Conservation (phyloP, 164 flowering plant genomes). For the Nymphaea thermarum region DNA sequence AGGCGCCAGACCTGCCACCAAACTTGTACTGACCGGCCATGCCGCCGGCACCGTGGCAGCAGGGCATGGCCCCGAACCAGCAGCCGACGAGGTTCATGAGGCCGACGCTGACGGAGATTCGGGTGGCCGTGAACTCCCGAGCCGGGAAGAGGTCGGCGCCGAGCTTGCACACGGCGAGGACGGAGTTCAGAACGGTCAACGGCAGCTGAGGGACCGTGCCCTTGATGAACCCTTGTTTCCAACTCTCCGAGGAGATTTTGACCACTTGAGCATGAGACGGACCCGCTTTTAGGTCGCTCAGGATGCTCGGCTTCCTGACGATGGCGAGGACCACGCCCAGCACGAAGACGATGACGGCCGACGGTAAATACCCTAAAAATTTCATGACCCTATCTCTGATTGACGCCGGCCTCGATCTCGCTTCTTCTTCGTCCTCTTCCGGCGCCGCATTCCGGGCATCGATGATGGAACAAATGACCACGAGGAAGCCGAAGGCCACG, state of each 20-base stretch:
- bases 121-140: constrained; percentile 38
- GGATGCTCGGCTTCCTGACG: constrained; percentile 32
- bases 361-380: constrained; percentile 38
- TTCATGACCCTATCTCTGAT: constrained; percentile 17
- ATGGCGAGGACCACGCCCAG: constrained; percentile 54
- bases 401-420: not conserved
- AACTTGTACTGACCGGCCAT: constrained; percentile 83
- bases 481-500: constrained; percentile 51
- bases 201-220: constrained; percentile 73
- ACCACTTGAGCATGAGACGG: constrained; percentile 35
- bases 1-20: constrained; percentile 78
- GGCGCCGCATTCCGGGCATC: not conserved
- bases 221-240: constrained; percentile 61
- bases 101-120: constrained; percentile 51
- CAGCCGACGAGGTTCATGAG: constrained; percentile 73
- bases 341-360: constrained; percentile 61
- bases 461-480: constrained; percentile 24
- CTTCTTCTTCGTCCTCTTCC: not conserved
- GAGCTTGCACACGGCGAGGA: constrained; percentile 58
- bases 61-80: constrained; percentile 83
- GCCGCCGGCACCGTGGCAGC: constrained; percentile 87
- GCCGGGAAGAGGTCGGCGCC: constrained; percentile 60
- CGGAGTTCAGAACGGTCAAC: constrained; percentile 56
- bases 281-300: constrained; percentile 37
- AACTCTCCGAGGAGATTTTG: constrained; percentile 25